These are phyloP conservation scores for Sporothrix variecibatus DNA, from an alignment of 2,329 filamentous ascomycete genomes.

Conservation along the genomic window DNA sequence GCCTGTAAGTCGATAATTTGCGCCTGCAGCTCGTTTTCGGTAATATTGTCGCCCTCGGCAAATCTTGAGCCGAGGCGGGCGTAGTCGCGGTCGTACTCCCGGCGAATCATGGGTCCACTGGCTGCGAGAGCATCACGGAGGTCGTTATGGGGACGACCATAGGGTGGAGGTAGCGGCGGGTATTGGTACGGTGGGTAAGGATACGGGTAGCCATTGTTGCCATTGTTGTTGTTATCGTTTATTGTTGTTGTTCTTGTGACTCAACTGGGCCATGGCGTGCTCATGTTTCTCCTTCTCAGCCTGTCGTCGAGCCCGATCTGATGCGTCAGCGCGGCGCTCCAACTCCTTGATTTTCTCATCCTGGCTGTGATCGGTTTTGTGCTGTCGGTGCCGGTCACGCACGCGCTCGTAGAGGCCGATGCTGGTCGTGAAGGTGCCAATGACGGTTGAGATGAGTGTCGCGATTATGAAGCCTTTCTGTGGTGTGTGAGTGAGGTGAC, in stretches of 20 bases:
- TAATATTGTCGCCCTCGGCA: conserved; percentile 40
- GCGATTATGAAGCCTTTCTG: conserved; percentile 45
- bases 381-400: conserved; percentile 38
- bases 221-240: conserved; percentile 15
- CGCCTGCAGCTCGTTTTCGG: conserved; percentile 42
- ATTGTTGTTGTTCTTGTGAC: conserved; percentile 20
- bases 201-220: conserved; percentile 1
- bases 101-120: conserved; percentile 38
- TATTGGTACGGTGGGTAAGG: not conserved
- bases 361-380: conserved; percentile 39
- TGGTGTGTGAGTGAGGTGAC: not conserved
- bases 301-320: conserved; percentile 29
- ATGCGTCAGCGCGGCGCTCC: conserved; percentile 34
- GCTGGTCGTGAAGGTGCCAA: conserved; percentile 42
- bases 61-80: conserved; percentile 39
- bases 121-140: conserved; percentile 37
- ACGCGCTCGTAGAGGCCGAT: conserved; percentile 43
- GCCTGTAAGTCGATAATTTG: conserved; percentile 43
- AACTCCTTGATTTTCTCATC: conserved; percentile 39
- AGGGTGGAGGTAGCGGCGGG: not conserved
- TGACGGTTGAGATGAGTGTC: conserved; percentile 43
- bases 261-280: conserved; percentile 17
- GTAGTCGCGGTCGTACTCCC: conserved; percentile 41
- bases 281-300: conserved; percentile 24
- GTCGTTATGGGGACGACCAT: conserved; percentile 31